Evolutionary conservation across 352 stramenopile species (phyloP).

Genomic region (Phytophthora niederhauseri): DNA sequence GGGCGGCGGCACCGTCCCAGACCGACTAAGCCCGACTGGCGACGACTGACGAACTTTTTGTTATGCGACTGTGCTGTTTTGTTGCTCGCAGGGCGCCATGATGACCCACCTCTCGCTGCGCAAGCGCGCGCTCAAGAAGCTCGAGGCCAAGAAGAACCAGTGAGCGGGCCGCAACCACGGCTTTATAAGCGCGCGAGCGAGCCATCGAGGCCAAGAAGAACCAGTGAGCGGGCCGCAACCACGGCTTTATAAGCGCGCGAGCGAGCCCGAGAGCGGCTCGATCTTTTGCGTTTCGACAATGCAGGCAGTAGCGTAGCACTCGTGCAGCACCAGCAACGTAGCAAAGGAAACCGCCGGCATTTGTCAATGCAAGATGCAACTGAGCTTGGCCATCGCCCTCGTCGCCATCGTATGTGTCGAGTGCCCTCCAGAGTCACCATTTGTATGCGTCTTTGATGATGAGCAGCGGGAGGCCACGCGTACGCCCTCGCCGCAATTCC

Average conservation of each 20-base stretch:
- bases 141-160: constrained; percentile 84
- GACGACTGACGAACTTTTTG: constrained; percentile 22
- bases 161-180: constrained; percentile 27
- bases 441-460: constrained; percentile 3
- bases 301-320: constrained; percentile 1
- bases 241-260: no score
- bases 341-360: not conserved
- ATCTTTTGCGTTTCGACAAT: not conserved
- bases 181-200: no score
- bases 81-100: constrained; percentile 61
- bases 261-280: not conserved
- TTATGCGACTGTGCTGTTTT: constrained; percentile 8
- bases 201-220: constrained; percentile 86
- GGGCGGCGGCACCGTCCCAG: not conserved
- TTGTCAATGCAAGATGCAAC: not conserved
- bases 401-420: constrained; percentile 27
- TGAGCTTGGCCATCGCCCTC: not conserved
- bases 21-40: not conserved
- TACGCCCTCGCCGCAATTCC: no score
- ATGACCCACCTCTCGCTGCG: constrained; percentile 82
- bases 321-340: not conserved
- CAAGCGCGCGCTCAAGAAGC: constrained; percentile 90
- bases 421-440: constrained; percentile 2
- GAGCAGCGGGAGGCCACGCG: not conserved
- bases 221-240: constrained; percentile 40